Evolutionary conservation across 106 monocot genomes (phyloP).

Genomic region (Dioscorea alata): DNA sequence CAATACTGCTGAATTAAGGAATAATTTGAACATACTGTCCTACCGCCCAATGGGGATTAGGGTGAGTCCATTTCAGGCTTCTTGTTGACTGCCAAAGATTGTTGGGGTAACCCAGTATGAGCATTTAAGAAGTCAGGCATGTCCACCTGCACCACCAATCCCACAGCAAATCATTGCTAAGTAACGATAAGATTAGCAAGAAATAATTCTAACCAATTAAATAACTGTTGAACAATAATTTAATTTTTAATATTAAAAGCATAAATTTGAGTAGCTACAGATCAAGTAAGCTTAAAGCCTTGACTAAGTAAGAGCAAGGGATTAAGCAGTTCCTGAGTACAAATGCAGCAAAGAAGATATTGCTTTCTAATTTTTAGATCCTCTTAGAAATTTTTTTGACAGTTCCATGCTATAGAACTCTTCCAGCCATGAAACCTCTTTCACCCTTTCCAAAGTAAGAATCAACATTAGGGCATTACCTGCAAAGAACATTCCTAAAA

Average conservation of each 20-base stretch:
- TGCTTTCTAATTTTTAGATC: too few species aligned
- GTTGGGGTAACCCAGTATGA: constrained; percentile 45
- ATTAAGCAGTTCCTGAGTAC: too few species aligned
- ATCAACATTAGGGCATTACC: constrained; percentile 28
- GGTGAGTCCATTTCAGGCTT: constrained; percentile 45
- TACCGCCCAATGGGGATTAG: constrained; percentile 75
- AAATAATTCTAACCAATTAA: not conserved
- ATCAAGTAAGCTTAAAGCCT: too few species aligned
- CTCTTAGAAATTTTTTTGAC: too few species aligned
- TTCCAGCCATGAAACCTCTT: too few species aligned
- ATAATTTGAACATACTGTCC: constrained; percentile 40
- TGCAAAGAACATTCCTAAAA: constrained; percentile 92
- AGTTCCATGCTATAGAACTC: too few species aligned
- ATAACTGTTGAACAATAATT: too few species aligned
- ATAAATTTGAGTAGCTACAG: too few species aligned
- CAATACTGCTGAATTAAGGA: not conserved
- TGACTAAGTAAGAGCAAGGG: too few species aligned
- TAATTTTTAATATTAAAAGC: too few species aligned
- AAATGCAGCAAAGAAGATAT: too few species aligned
- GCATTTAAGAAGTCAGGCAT: constrained; percentile 97
- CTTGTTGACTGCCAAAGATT: constrained; percentile 37
- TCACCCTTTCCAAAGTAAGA: too few species aligned
- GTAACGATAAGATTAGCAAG: not conserved
- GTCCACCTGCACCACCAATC: constrained; percentile 40
- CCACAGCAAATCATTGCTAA: not conserved